A percentile compares a stretch with the other conserved stretches of the same genome.
These are phyloP conservation scores for Blastobotrys serpentis DNA, from an alignment of 1,139 yeast species.

Conservation along the genomic window DNA sequence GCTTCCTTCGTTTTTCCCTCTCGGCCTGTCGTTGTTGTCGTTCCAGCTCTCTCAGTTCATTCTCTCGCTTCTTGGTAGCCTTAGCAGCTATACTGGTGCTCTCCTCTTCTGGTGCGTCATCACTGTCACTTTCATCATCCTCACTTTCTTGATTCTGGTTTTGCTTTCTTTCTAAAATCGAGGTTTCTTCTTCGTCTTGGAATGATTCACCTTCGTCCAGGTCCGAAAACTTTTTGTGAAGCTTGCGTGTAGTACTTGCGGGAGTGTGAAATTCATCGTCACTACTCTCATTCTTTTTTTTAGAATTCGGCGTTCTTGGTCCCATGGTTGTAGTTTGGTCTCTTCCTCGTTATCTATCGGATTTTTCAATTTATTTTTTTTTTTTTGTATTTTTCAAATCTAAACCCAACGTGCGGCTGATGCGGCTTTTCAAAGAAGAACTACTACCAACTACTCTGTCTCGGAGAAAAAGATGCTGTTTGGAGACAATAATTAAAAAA, in stretches of 20 bases:
- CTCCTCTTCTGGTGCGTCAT: constrained; percentile 32
- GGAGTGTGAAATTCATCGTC: constrained; percentile 7
- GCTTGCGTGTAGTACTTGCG: constrained; percentile 1
- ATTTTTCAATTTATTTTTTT: background rate
- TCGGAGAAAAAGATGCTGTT: no score
- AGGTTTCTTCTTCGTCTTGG: background rate
- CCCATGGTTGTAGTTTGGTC: constrained; percentile 1
- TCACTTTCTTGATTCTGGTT: constrained; percentile 2
- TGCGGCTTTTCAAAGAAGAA: background rate
- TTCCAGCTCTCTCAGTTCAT: constrained; percentile 14
- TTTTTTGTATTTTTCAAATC: background rate
- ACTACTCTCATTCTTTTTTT: background rate
- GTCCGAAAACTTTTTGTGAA: constrained; percentile 4
- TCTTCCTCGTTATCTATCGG: background rate
- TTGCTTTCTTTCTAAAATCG: background rate
- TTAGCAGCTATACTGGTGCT: constrained; percentile 21
- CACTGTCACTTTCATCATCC: constrained; percentile 21
- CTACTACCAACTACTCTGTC: no score
- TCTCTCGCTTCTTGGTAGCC: constrained; percentile 14
- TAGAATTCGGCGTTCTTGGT: constrained; percentile 1
- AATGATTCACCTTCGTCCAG: background rate
- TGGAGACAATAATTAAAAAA: no score
- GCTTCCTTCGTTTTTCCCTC: constrained; percentile 23
- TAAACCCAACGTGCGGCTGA: constrained; percentile 5
- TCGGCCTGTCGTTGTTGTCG: constrained; percentile 19